Evolutionary conservation across 2,329 filamentous ascomycete genomes (phyloP), one percentile per base, ranked within the genome.

Genomic region (Paecilomyces sp.): DNA sequence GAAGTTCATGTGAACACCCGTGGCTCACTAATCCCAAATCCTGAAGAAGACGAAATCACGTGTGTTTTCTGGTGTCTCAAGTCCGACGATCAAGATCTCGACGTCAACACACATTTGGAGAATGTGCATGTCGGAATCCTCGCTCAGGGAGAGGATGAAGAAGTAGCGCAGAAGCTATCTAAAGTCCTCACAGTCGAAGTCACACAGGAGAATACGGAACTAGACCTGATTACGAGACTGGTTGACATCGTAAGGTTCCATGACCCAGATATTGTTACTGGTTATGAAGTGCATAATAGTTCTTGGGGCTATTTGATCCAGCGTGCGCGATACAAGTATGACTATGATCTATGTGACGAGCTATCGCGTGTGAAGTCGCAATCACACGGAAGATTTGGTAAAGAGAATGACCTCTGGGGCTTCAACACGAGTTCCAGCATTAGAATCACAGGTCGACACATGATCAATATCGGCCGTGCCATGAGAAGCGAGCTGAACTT

Each of bases 261-360:
- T 67, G 94, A 99, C 71, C 94, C 94, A 0, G 94, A 99, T 68
- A 90, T 99, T 30, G 79, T 99, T 51, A 94, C 92, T 0, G 94
- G 94, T 0, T 99, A 94, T 67, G 94, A 99, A 74, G 92, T 97
- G 0, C 92, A 97, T 69, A 91, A 92, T 57, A 84, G 86, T 60
- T 97, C 92, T 0, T 99, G 94, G 94, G 94, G 95, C 1, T 99
- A 95, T 73, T 75, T 99, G 41, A 93, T 97, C 55, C 93, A 99
- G 76, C 85, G 94, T 57, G 92, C 93, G 12, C 83, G 89, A 31
- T 75, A 89, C 62, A 91, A 92, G 71, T 97, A 93, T 68, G 92
- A 96, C 63, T 94, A 90, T 72, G 88, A 97, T 67, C 80, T 99
- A 3, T 95, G 91, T 65, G 90, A 96, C 64, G 92, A 97, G 69